phyloP scores from a whole-genome alignment of 2,329 filamentous ascomycete species.

The Pestalotiopsis sp. region DNA sequence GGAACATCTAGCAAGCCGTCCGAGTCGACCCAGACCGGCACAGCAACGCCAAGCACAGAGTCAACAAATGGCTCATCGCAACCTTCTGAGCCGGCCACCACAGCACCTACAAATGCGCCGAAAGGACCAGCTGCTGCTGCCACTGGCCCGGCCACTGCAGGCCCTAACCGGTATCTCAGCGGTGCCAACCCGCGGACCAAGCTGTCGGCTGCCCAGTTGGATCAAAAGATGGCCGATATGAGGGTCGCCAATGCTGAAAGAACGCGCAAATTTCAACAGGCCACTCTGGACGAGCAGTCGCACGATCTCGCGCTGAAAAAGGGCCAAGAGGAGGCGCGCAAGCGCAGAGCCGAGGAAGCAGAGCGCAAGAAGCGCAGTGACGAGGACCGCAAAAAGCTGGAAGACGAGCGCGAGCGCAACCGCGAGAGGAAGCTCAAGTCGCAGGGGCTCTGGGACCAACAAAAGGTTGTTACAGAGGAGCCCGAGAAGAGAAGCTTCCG shows the following conservation, averaged over 20 bases:
- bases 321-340: constrained; percentile 58
- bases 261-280: constrained; percentile 60
- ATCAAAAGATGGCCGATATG: constrained; percentile 63
- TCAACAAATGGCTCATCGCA: constrained; percentile 8
- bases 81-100: constrained; percentile 14
- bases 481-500: constrained; percentile 41
- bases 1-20: constrained; percentile 2
- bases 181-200: constrained; percentile 63
- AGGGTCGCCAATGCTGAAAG: constrained; percentile 61
- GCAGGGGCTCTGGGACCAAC: constrained; percentile 62
- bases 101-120: constrained; percentile 13
- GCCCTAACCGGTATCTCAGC: constrained; percentile 49
- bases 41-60: not conserved
- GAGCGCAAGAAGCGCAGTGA: constrained; percentile 54
- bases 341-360: constrained; percentile 53
- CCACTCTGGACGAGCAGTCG: constrained; percentile 57
- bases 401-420: constrained; percentile 63
- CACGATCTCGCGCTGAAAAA: constrained; percentile 57
- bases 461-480: constrained; percentile 48
- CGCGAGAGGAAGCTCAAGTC: constrained; percentile 63
- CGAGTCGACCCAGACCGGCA: constrained; percentile 15
- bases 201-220: constrained; percentile 60
- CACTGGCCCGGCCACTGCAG: constrained; percentile 36
- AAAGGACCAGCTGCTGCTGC: not conserved
- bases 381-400: constrained; percentile 52